phyloP scores from a whole-genome alignment of 2,329 filamentous ascomycete species.

The Colletotrichum siamense region DNA sequence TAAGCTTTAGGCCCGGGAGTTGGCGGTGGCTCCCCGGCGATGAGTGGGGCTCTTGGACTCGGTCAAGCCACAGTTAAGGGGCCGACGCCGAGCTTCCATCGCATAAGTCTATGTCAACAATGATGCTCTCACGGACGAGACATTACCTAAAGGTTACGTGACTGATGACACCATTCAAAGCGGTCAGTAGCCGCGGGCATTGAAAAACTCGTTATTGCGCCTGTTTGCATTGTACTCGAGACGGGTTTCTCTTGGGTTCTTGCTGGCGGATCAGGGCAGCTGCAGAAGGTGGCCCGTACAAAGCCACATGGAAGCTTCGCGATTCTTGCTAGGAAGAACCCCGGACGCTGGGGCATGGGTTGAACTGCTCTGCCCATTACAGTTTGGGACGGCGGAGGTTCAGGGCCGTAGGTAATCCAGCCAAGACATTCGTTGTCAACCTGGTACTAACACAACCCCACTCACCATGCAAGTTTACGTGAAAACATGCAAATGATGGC shows the following conservation, averaged over 20 bases:
- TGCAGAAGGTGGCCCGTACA: not conserved
- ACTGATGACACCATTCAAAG: not conserved
- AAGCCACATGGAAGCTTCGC: slow-evolving; percentile 2
- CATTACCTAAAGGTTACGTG: slow-evolving; percentile 19
- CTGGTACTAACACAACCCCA: not conserved
- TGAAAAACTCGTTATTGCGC: not conserved
- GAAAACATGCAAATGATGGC: not conserved
- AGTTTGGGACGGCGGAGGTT: not conserved
- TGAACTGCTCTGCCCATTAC: not conserved
- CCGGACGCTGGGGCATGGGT: not conserved
- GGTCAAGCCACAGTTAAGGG: slow-evolving; percentile 8
- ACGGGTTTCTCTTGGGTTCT: not conserved
- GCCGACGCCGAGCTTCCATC: slow-evolving; percentile 3
- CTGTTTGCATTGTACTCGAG: not conserved
- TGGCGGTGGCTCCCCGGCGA: not conserved
- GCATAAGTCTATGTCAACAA: not conserved
- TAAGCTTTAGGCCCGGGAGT: slow-evolving; percentile 10
- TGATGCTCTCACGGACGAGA: not conserved
- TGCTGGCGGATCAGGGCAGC: not conserved
- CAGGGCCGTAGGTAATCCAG: not conserved
- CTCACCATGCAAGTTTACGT: not conserved
- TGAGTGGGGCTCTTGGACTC: not conserved
- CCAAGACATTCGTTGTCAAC: not conserved
- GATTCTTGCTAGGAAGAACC: not conserved
- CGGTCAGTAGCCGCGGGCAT: not conserved